Base-by-base conservation (phyloP, 177 flowering plant genomes). In the Vitis hybrid region DNA sequence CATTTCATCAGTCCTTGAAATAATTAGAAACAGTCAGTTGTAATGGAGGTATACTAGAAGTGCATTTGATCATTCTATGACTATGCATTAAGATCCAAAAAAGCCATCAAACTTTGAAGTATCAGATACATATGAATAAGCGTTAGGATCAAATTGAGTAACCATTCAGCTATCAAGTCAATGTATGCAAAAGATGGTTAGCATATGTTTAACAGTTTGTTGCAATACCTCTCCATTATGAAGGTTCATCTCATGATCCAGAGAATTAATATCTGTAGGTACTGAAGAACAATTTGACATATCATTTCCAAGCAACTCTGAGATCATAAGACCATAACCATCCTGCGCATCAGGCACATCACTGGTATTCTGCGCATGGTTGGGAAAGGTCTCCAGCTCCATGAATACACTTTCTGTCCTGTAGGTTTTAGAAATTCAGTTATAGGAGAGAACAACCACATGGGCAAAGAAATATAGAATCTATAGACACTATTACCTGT, bases 261-360 rank as follows among this genome's bases (percentile, higher is more conserved):
- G 70, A 23, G 89, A 71, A 82, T 73, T 81, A 11, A 92, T 82
- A 68, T 80, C 87, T 48, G 79, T 72, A 5, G 87, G 74, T 30
- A 86, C 89, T n/a, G 91, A 67, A 72, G 93, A 80, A 78, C 91
- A 83, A 75, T 83, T 83, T 3, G 87, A 62, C 68, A 91, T 80
- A 72, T 88, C 88, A 69, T 73, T 72, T 61, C 82, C 90, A 26
- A 94, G 87, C 71, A 86, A 84, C 70, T 89, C 97, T 21, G 95
- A 88, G 55, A 92, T 77, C 85, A 87, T 89, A 69, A 86, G 87
- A 75, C 94, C 97, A 82, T 91, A 89, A 70, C 88, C 84, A 81
- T 90, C 92, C 68, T 84, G 93, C 65, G 69, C 85, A 74, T 88
- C 87, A 18, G 87, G 77, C 69, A 85, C 81, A 60, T 82, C 89